These are phyloP conservation scores for Flaveria robusta DNA, from an alignment of 129 eudicot genomes.

Conservation along the genomic window DNA sequence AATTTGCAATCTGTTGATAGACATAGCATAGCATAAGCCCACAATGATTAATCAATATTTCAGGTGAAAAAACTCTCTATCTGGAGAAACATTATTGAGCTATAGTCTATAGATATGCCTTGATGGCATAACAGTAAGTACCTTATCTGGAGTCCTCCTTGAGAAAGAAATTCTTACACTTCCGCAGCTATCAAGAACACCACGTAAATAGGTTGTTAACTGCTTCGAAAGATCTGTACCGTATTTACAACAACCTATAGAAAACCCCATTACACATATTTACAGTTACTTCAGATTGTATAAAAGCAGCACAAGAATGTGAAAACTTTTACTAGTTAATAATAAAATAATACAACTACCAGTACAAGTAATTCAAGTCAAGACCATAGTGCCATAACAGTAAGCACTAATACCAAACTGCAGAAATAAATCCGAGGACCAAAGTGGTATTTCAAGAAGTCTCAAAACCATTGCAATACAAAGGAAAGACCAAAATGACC, in stretches of 20 bases:
- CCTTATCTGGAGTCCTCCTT: slow-evolving; percentile 94
- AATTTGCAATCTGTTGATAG: slow-evolving; percentile 54
- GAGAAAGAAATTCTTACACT: slow-evolving; percentile 92
- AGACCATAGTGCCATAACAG: not conserved
- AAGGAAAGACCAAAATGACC: not conserved
- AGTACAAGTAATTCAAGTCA: slow-evolving; percentile 11
- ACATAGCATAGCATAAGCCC: slow-evolving; percentile 11
- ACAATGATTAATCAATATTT: slow-evolving; percentile 7
- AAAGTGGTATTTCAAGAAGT: not conserved
- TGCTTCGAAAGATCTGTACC: slow-evolving; percentile 83
- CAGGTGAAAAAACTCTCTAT: not conserved
- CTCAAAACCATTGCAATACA: not conserved
- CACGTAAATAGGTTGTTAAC: slow-evolving; percentile 56
- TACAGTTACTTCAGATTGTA: not conserved
- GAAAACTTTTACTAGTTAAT: not conserved
- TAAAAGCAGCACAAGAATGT: slow-evolving; percentile 17
- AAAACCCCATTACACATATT: slow-evolving; percentile 20
- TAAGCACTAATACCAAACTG: not conserved
- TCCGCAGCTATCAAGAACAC: slow-evolving; percentile 85
- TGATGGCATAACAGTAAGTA: slow-evolving; percentile 18
- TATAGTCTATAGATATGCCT: slow-evolving; percentile 16
- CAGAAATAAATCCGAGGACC: not conserved
- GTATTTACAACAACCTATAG: slow-evolving; percentile 73
- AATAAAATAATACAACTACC: not conserved
- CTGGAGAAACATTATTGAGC: slow-evolving; percentile 1